A percentile compares a stretch with the other conserved stretches of the same genome.
Evolutionary conservation across 2,329 filamentous ascomycete species (phyloP).

Genomic region (Phaeosphaeria sp.): DNA sequence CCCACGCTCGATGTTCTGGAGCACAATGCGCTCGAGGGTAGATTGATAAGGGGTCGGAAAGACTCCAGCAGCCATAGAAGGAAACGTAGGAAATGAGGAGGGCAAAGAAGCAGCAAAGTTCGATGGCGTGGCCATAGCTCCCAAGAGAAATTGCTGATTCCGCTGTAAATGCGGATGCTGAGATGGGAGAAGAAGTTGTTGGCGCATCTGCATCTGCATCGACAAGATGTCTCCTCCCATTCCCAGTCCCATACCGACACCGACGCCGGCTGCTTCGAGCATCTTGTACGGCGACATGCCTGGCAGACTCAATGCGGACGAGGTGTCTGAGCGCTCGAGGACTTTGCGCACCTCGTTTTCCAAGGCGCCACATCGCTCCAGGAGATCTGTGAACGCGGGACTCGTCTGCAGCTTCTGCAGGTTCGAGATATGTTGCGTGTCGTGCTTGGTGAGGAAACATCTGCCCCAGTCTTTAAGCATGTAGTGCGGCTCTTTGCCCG

Average conservation of each 20-base stretch:
- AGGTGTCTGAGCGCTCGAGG: slow-evolving; percentile 1
- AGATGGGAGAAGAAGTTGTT: neutral
- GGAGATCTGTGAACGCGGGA: slow-evolving; percentile 19
- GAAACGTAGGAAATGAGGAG: no score
- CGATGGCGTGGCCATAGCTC: no score
- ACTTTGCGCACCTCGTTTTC: slow-evolving; percentile 34
- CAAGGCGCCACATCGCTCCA: slow-evolving; percentile 21
- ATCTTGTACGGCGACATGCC: neutral
- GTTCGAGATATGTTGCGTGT: neutral
- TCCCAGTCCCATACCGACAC: no score
- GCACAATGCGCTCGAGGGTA: neutral
- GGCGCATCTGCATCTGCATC: no score
- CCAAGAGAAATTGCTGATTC: neutral
- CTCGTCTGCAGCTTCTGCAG: slow-evolving; percentile 18
- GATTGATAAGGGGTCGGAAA: no score
- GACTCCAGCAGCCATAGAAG: no score
- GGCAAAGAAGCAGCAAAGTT: no score
- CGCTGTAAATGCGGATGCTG: neutral
- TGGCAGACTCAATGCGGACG: neutral
- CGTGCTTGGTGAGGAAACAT: neutral
- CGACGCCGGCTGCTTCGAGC: no score
- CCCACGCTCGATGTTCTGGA: neutral
- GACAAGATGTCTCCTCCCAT: neutral
- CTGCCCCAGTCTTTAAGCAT: slow-evolving; percentile 28
- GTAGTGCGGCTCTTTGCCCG: slow-evolving; percentile 25